phyloP scores from a whole-genome alignment of 1,284 basidiomycete genomes.

The Malassezia caprae region DNA sequence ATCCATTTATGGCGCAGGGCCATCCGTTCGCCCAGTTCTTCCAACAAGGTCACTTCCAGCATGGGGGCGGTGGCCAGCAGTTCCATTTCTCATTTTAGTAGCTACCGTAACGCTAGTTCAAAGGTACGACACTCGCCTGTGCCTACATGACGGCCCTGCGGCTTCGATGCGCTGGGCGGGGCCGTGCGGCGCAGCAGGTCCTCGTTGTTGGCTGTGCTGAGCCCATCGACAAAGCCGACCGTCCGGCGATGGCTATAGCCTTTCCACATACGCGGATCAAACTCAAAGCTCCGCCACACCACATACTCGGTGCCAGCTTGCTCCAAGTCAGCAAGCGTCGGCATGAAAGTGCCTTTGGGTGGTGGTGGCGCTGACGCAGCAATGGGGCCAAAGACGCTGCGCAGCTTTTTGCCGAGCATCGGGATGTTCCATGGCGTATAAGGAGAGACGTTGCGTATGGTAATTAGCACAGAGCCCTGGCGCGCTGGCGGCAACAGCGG shows the following conservation, averaged over 20 bases:
- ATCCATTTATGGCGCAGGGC: slow-evolving; percentile 36
- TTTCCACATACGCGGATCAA: slow-evolving; percentile 62
- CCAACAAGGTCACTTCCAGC: slow-evolving; percentile 31
- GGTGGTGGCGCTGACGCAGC: slow-evolving; percentile 28
- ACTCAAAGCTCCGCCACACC: slow-evolving; percentile 70
- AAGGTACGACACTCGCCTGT: slow-evolving; percentile 39
- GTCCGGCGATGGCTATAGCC: slow-evolving; percentile 88
- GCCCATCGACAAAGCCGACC: slow-evolving; percentile 57
- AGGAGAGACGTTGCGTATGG: slow-evolving; percentile 72
- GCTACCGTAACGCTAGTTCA: slow-evolving; percentile 32
- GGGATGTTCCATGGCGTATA: slow-evolving; percentile 71
- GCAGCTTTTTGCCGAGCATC: slow-evolving; percentile 22
- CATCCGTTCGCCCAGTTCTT: slow-evolving; percentile 46
- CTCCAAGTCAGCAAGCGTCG: slow-evolving; percentile 44
- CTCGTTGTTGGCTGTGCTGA: slow-evolving; percentile 28
- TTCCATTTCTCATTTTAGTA: slow-evolving; percentile 25
- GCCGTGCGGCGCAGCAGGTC: slow-evolving; percentile 24
- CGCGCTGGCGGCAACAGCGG: slow-evolving; percentile 44
- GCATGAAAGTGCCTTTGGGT: slow-evolving; percentile 26
- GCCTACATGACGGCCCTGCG: slow-evolving; percentile 23
- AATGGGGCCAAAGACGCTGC: slow-evolving; percentile 56
- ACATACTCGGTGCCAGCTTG: slow-evolving; percentile 61
- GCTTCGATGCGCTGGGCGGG: background rate
- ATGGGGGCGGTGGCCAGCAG: slow-evolving; percentile 19
- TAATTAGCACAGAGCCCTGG: slow-evolving; percentile 63